Base-by-base conservation (phyloP, 1,284 basidiomycete species). In the Filobasidium uniguttulatum region DNA sequence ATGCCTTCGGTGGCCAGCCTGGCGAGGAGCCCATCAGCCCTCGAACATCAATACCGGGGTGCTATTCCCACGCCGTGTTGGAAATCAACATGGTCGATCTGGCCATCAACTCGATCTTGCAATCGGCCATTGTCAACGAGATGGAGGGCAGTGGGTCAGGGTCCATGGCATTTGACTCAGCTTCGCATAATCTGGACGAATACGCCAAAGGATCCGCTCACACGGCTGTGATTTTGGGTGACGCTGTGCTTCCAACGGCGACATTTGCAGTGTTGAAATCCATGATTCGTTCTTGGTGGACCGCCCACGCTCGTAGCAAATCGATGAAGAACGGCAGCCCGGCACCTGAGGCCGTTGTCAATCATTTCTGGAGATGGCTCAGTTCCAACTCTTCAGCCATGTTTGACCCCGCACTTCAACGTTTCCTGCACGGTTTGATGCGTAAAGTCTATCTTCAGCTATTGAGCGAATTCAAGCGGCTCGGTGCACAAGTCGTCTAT, bases 281-380 rank as follows among this genome's bases (percentile, higher is more conserved):
- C 15, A 85, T 98, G 83, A 78, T 97, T 58, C 89, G 88, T 65
- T 69, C 75, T 0, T 98, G 94, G 94, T 79, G 93, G 55, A 74
- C 88, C n/a, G 87, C 94, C 66, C 75, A 75, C 49, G 69, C 72
- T 20, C 84, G 86, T 57, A 79, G 87, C 35, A 64, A 66, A 37
- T 59, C 65, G 33, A 17, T 30, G 17, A 63, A 62, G 23, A 65
- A 65, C 2, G 36, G 46, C 3, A 52, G 46, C 1, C 33, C 40
- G 6, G 76, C 78, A 44, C 71, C 71, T 15, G 65, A 73, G 48
- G 59, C 76, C 26, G 69, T 76, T 19, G 68, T 76, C 30, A 87
- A 93, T 63, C 90, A 97, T 66, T 97, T 98, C 71, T 97, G 91
- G 90, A 76, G 94, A 28, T 99, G 94, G 94, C 78, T 94, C 55